Evolutionary conservation across 257 asterid species (phyloP).

Genomic region (Ophiorrhiza pumila): DNA sequence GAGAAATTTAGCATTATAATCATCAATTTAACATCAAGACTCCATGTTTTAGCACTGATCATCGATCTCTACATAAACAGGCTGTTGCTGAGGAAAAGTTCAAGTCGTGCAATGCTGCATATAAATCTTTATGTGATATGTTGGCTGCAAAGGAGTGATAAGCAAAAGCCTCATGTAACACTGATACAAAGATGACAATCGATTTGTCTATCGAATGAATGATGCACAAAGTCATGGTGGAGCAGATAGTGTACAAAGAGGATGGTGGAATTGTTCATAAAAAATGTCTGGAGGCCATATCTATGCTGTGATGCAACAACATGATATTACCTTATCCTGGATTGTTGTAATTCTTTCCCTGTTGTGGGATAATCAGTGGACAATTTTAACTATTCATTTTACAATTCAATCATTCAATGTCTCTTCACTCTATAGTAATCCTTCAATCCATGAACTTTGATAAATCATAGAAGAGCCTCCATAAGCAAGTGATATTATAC

Average conservation of each 20-base stretch:
- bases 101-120: constrained; percentile 82
- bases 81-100: constrained; percentile 72
- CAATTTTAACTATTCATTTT: too few species aligned
- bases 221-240: not conserved
- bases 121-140: constrained; percentile 61
- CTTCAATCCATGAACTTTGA: too few species aligned
- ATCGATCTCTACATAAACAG: constrained; percentile 26
- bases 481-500: too few species aligned
- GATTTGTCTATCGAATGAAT: not conserved
- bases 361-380: too few species aligned
- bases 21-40: too few species aligned
- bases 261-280: not conserved
- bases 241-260: not conserved
- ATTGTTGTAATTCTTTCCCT: too few species aligned
- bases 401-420: too few species aligned
- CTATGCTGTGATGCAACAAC: not conserved
- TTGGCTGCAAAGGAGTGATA: constrained; percentile 29
- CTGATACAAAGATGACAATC: not conserved
- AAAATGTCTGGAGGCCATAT: not conserved
- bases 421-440: too few species aligned
- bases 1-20: too few species aligned
- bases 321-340: not conserved
- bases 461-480: too few species aligned
- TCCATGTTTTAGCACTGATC: not conserved
- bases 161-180: not conserved